A percentile compares a stretch with the other conserved stretches of the same genome.
phyloP scores from a whole-genome alignment of 2,329 filamentous ascomycete genomes.

The Scopulariopsis brevicaulis region DNA sequence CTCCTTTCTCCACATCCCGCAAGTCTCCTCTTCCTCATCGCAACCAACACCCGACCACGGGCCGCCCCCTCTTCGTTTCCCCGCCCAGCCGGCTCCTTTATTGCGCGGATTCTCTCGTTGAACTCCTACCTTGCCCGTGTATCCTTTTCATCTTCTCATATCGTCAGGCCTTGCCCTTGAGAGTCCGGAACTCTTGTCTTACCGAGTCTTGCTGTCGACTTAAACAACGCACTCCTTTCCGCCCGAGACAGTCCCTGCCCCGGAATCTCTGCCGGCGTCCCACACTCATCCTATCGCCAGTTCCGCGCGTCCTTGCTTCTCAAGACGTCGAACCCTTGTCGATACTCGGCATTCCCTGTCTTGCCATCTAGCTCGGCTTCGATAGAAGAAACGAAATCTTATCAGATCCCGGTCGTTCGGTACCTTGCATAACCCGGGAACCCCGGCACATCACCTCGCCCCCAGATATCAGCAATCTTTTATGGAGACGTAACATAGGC shows the following conservation, averaged over 20 bases:
- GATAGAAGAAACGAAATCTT: background rate
- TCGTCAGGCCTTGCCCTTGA: background rate
- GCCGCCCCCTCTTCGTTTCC: background rate
- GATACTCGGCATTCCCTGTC: background rate
- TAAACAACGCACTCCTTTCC: background rate
- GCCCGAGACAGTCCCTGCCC: background rate
- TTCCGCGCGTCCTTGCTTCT: background rate
- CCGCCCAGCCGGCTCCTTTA: background rate
- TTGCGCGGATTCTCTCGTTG: background rate
- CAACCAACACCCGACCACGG: background rate
- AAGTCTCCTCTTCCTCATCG: background rate
- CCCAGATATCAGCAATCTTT: background rate
- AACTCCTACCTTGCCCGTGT: background rate
- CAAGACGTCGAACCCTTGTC: background rate
- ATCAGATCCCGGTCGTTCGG: background rate
- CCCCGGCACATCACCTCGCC: background rate
- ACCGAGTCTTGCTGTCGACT: background rate
- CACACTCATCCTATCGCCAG: background rate
- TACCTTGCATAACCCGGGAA: background rate
- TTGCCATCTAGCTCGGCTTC: background rate
- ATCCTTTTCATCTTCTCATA: background rate
- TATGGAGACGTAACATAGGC: background rate
- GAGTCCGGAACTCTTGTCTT: background rate
- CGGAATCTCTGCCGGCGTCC: background rate
- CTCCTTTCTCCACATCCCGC: background rate